Base-by-base conservation (phyloP, 129 eudicot species). In the Erigeron canadensis region DNA sequence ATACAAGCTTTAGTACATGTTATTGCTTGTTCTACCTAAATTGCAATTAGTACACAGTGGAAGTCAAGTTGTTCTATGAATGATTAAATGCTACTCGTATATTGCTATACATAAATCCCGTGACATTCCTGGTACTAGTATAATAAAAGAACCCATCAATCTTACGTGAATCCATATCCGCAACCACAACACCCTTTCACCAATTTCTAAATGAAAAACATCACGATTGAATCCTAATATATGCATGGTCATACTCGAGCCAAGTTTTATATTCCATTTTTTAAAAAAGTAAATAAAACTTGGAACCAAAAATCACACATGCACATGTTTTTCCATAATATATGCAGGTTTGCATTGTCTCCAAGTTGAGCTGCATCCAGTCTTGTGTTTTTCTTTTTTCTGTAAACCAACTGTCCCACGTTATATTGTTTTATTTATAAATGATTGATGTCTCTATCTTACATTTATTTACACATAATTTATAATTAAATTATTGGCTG, bases 361-460 rank as follows among this genome's bases (percentile, higher is more conserved):
- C 82, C 89, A 79, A 66, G 86, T 77, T 80, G 71, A 70, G 73
- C 76, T 82, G 83, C 87, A 73, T 86, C 77, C 59, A 64, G 80
- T 74, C 21, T 75, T 63, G 69, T 53, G 65, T 69, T 51, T 57
- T 58, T 48, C 13, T 54, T 55, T 45, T 21, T 18, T 11, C 42
- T 53, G 64, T 54, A 60, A 65, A 82, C 87, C 82, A 82, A 85
- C 86, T 80, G 80, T 75, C 78, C 89, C 84, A 87, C 53, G 87
- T 77, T 77, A 75, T 48, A 10, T 70, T 77, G 72, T 77, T 77
- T 77, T 70, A 5, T 17, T 69, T 43, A 46, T 68, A 38, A 62
- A 70, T 63, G 22, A 67, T 75, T 67, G 7, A 54, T 75, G 74
- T 67, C 74, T 67, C 57, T 75, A 66, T 67, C 70, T 10, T 75